phyloP scores from a whole-genome alignment of 2,329 filamentous ascomycete species.

The Chaetomiaceae sp. region DNA sequence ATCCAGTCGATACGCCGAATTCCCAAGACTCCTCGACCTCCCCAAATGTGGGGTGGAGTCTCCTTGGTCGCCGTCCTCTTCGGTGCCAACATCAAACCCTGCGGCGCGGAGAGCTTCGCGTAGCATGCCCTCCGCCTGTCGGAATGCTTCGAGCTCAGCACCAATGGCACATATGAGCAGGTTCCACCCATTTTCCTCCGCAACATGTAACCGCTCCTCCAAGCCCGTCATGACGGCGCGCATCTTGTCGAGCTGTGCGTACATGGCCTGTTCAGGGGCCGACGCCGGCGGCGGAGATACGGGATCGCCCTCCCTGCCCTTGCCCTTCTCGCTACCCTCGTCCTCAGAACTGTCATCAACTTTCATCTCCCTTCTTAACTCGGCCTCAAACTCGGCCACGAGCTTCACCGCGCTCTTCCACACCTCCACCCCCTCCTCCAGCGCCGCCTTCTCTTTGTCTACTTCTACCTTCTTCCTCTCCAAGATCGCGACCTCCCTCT shows the following conservation, averaged over 20 bases:
- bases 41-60: conserved; percentile 23
- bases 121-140: conserved; percentile 32
- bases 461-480: conserved; percentile 52
- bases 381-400: conserved; percentile 61
- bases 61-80: conserved; percentile 7
- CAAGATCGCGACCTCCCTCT: conserved; percentile 55
- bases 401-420: conserved; percentile 61
- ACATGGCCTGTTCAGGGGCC: conserved; percentile 38
- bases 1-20: conserved; percentile 2
- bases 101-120: conserved; percentile 30
- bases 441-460: conserved; percentile 57
- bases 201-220: conserved; percentile 48
- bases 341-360: conserved; percentile 17
- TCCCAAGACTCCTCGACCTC: conserved; percentile 17
- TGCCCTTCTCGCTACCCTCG: conserved; percentile 28
- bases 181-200: conserved; percentile 65
- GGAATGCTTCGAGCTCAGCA: conserved; percentile 46
- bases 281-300: background rate
- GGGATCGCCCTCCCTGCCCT: conserved; percentile 24
- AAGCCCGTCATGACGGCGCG: conserved; percentile 51
- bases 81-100: conserved; percentile 25
- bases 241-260: conserved; percentile 52
- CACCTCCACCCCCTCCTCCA: conserved; percentile 61
- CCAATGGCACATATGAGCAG: conserved; percentile 71
- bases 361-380: conserved; percentile 54